phyloP scores from a whole-genome alignment of 176 grass and related monocot genomes.

The Panicum miliaceum region DNA sequence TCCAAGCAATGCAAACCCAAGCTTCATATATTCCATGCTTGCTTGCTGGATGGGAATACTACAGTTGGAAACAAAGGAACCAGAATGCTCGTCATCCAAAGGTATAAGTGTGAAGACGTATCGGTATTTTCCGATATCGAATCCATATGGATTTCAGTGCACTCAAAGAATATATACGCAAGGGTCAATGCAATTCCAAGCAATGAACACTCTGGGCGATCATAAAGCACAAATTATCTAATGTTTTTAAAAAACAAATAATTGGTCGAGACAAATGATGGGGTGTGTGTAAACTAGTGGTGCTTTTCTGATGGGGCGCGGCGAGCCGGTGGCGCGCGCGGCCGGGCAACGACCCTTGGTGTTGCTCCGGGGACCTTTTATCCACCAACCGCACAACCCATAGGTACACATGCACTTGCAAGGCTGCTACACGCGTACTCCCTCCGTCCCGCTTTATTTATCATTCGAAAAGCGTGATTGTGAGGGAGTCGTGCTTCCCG shows the following conservation, averaged over 20 bases:
- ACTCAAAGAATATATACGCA: not conserved
- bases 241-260: too few relatives aligned
- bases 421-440: not conserved
- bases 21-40: not conserved
- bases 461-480: too few relatives aligned
- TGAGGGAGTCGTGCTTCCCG: too few relatives aligned
- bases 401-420: not conserved
- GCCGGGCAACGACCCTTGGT: not conserved
- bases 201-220: not conserved
- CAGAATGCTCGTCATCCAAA: not conserved
- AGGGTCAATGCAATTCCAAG: not conserved
- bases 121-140: not conserved
- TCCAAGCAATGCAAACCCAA: too few relatives aligned
- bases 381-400: not conserved
- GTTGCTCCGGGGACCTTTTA: not conserved
- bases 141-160: slow-evolving; percentile 19
- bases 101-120: not conserved
- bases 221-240: not conserved
- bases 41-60: not conserved
- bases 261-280: not conserved
- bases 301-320: not conserved
- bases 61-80: not conserved
- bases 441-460: too few relatives aligned
- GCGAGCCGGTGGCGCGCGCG: not conserved
- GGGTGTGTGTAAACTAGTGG: not conserved